A percentile compares a stretch with the other conserved stretches of the same genome.
Conservation (phyloP, 257 asterid genomes). For the Lavandula angustifolia region DNA sequence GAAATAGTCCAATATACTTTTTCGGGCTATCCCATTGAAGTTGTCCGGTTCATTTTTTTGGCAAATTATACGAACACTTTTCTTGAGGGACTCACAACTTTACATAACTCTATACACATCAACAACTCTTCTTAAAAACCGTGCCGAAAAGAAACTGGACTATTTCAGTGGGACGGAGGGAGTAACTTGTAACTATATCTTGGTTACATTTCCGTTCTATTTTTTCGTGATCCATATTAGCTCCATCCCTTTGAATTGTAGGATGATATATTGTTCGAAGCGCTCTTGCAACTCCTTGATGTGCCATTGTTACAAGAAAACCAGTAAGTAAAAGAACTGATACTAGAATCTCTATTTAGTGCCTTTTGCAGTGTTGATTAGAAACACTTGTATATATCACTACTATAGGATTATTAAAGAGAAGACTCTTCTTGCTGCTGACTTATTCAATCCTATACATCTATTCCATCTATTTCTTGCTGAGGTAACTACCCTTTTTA, state of each 20-base stretch:
- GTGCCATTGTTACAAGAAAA: slow-evolving; percentile 45
- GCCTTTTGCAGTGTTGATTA: slow-evolving; percentile 22
- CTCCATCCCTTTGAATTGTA: slow-evolving; percentile 36
- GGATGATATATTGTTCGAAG: slow-evolving; percentile 88
- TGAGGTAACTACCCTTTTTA: slow-evolving; percentile 50
- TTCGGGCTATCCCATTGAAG: too few relatives aligned
- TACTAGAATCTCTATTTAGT: slow-evolving; percentile 14
- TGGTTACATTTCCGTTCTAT: background rate
- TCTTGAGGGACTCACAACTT: too few relatives aligned
- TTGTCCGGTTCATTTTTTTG: too few relatives aligned
- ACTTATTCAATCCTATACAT: slow-evolving; percentile 69
- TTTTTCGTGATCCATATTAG: slow-evolving; percentile 11
- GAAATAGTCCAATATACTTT: too few relatives aligned
- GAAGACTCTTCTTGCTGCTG: slow-evolving; percentile 45
- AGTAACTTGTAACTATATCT: background rate
- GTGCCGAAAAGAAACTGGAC: too few relatives aligned
- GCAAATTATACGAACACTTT: too few relatives aligned
- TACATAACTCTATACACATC: too few relatives aligned
- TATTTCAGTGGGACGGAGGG: too few relatives aligned
- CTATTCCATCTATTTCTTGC: slow-evolving; percentile 80
- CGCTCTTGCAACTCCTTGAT: slow-evolving; percentile 69
- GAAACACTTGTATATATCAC: too few relatives aligned
- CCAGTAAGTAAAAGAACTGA: slow-evolving; percentile 42
- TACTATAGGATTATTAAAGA: slow-evolving; percentile 43
- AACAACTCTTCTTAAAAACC: too few relatives aligned